Evolutionary conservation across 2,329 filamentous ascomycete genomes (phyloP).

Genomic region (Talaromyces sp.): DNA sequence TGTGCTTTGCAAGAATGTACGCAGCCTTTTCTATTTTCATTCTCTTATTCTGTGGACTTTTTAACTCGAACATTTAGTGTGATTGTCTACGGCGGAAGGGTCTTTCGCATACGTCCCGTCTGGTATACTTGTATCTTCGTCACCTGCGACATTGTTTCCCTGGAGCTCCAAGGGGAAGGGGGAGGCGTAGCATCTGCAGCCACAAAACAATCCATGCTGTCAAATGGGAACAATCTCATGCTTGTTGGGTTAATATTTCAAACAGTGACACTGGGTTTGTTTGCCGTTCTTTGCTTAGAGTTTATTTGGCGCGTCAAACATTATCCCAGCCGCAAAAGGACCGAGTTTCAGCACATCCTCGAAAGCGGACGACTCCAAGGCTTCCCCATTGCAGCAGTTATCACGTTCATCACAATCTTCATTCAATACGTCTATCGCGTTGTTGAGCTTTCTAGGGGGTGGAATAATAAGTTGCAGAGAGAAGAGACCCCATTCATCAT

Average conservation of each 20-base stretch:
- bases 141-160: not conserved
- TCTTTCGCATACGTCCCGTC: not conserved
- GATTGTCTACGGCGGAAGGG: not conserved
- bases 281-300: not conserved
- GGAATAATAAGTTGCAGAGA: conserved; percentile 1
- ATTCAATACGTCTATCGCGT: not conserved
- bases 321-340: not conserved
- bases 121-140: conserved; percentile 1
- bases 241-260: not conserved
- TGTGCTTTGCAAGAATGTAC: conserved; percentile 4
- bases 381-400: not conserved
- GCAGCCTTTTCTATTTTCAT: not conserved
- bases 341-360: not conserved
- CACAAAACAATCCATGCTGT: conserved; percentile 1
- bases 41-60: not conserved
- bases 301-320: not conserved
- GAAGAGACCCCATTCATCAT: not conserved
- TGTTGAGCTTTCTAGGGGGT: not conserved
- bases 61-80: not conserved
- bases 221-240: conserved; percentile 2
- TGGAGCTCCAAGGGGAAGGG: not conserved
- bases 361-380: not conserved
- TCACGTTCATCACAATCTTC: not conserved
- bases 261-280: not conserved
- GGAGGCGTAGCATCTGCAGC: not conserved